Evolutionary conservation across 208 protist genomes (phyloP).

Genomic region (Polymyxa betae): DNA sequence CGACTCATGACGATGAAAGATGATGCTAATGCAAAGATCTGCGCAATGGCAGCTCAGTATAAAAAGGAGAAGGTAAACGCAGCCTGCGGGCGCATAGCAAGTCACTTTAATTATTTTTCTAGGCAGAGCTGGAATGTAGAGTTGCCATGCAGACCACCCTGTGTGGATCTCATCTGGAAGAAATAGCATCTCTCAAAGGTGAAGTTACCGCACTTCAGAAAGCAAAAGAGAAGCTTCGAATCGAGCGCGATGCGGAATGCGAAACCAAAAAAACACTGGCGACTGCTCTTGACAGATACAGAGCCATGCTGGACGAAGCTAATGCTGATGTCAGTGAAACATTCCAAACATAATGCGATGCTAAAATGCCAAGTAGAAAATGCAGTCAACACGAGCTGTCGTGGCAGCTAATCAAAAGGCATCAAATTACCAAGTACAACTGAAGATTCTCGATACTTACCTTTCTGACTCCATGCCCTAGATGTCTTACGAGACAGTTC

Average conservation of each 20-base stretch:
- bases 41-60: neutral
- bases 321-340: too few relatives aligned
- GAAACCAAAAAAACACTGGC: too few relatives aligned
- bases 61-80: constrained; percentile 17
- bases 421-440: neutral
- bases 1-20: constrained; percentile 11
- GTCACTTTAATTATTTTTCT: too few relatives aligned
- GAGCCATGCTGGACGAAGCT: neutral
- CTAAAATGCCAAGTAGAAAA: neutral
- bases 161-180: neutral
- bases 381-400: neutral
- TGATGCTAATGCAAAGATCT: neutral
- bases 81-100: too few relatives aligned
- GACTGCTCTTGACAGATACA: neutral
- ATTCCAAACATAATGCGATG: too few relatives aligned
- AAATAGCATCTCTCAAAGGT: neutral
- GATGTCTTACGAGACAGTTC: neutral
- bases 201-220: neutral
- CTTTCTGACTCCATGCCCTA: neutral
- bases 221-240: too few relatives aligned
- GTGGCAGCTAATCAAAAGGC: neutral
- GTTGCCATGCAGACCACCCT: neutral
- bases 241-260: too few relatives aligned
- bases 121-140: too few relatives aligned
- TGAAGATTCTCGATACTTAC: neutral